Evolutionary conservation across 768 basidiomycete species (phyloP), one percentile per base, ranked within the genome.

Genomic region (Boletus patriciae): DNA sequence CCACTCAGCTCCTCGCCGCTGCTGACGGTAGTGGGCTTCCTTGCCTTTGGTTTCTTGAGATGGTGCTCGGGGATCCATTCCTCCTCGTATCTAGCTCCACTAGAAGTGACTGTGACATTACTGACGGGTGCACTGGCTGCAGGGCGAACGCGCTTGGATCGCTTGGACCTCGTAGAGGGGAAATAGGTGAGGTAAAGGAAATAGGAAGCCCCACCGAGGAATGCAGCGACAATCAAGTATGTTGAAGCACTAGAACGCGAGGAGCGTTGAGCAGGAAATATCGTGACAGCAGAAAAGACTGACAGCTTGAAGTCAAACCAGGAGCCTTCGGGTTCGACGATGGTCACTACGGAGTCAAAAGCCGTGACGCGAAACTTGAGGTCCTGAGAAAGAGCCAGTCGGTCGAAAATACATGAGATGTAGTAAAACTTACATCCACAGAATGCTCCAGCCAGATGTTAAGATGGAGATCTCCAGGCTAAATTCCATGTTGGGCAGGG

Each of bases 1-100:
- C 81, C 84, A 55, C 88, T 90, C 31, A 81, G 64, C 53, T 88
- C 88, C 45, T 86, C 88, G 21, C 82, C 89, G 55, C 84, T 85
- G 61, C 75, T 82, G 40, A 69, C 75, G 27, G 76, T 79, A 1
- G 72, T 73, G 60, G 80, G 78, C 62, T 80, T 83, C 37, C 71
- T 65, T 18, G 72, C 69, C 70, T 83, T 90, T 33, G 73, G 55
- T 71, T 89, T 88, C 77, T 83, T 88, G 58, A 92, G 76, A 64
- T 93, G 92, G 66, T 92, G 89, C 62, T 88, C 88, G n/a, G 92
- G 92, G 62, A 94, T 94, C 92, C 92, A 94, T 66, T 94, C 92
- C 67, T 93, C 89, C 65, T 90, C 84, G 62, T 93, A 92, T 43
- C 84, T 86, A 38, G 85, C 81, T 3, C 84, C 79, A 36, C 85